Evolutionary conservation across 805 yeast genomes (phyloP).

Genomic region (Barnettozyma sucrosica): DNA sequence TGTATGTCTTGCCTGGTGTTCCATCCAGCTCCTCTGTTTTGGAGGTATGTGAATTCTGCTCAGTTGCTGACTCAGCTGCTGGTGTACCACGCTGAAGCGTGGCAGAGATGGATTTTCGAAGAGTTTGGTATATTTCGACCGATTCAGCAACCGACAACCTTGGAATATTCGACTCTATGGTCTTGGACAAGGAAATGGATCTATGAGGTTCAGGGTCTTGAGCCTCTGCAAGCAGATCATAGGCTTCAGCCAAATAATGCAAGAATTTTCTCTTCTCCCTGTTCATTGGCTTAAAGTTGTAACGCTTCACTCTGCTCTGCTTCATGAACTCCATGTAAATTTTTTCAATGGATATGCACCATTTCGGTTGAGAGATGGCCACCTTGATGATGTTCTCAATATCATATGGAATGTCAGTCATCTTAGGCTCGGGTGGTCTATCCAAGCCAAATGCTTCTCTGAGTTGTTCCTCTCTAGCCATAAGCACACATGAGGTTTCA

Average conservation of each 20-base stretch:
- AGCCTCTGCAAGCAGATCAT: constrained; percentile 56
- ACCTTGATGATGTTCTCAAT: constrained; percentile 18
- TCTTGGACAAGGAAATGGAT: constrained; percentile 54
- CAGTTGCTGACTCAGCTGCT: neutral
- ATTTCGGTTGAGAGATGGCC: constrained; percentile 41
- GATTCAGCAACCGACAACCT: constrained; percentile 41
- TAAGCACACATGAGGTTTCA: constrained; percentile 61
- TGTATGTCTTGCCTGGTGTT: constrained; percentile 30
- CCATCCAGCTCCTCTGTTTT: neutral
- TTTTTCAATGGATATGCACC: constrained; percentile 65
- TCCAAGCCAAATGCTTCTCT: constrained; percentile 52
- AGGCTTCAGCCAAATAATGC: constrained; percentile 59
- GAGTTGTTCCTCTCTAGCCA: constrained; percentile 54
- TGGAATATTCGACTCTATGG: constrained; percentile 34
- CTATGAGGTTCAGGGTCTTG: constrained; percentile 81
- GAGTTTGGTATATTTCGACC: constrained; percentile 28
- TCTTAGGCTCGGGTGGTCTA: neutral
- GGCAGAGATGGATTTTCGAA: constrained; percentile 12
- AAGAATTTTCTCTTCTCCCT: constrained; percentile 63
- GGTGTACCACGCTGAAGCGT: neutral
- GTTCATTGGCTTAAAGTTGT: constrained; percentile 72
- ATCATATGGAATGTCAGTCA: constrained; percentile 17
- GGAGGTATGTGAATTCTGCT: neutral
- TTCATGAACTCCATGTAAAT: constrained; percentile 44
- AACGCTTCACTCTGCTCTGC: constrained; percentile 31